phyloP scores from a whole-genome alignment of 768 basidiomycete species.

The Kwoniella dendrophila region DNA sequence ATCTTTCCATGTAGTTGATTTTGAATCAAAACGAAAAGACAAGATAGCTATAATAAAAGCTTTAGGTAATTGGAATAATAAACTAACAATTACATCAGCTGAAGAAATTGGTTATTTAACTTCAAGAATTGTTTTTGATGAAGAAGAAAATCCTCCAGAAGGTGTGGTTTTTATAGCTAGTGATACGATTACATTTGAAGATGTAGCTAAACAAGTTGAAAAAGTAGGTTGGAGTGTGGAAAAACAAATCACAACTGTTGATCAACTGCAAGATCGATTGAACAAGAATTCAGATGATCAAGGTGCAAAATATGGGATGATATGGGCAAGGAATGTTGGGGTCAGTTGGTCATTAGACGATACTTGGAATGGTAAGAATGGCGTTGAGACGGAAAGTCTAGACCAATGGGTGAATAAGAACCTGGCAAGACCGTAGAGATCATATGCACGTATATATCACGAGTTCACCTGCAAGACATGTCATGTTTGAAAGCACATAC shows the following conservation, averaged over 20 bases:
- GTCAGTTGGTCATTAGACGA: slow-evolving; percentile 17
- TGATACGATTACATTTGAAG: slow-evolving; percentile 52
- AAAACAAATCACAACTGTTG: background rate
- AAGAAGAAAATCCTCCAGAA: slow-evolving; percentile 9
- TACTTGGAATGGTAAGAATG: slow-evolving; percentile 23
- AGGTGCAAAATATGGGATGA: slow-evolving; percentile 15
- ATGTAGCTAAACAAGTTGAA: slow-evolving; percentile 46
- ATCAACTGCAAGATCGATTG: slow-evolving; percentile 8
- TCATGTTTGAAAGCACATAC: too few relatives aligned
- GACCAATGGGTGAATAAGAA: slow-evolving; percentile 20
- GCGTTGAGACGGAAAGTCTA: slow-evolving; percentile 13
- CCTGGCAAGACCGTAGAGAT: background rate
- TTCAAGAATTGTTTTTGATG: slow-evolving; percentile 32
- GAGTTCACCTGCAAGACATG: too few relatives aligned
- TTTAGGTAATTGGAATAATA: slow-evolving; percentile 44
- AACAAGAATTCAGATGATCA: slow-evolving; percentile 6
- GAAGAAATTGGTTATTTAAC: slow-evolving; percentile 52
- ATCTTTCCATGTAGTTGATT: slow-evolving; percentile 47
- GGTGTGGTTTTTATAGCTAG: slow-evolving; percentile 51
- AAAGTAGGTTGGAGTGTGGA: slow-evolving; percentile 4
- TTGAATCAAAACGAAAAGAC: slow-evolving; percentile 12
- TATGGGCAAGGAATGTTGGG: slow-evolving; percentile 16
- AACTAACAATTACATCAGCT: slow-evolving; percentile 50
- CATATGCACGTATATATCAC: background rate
- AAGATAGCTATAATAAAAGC: slow-evolving; percentile 31